Percentiles rank a stretch among this genome's conserved stretches.
phyloP scores from a whole-genome alignment of 139 green algal species.

The Auxenochlorella pyrenoidosa region DNA sequence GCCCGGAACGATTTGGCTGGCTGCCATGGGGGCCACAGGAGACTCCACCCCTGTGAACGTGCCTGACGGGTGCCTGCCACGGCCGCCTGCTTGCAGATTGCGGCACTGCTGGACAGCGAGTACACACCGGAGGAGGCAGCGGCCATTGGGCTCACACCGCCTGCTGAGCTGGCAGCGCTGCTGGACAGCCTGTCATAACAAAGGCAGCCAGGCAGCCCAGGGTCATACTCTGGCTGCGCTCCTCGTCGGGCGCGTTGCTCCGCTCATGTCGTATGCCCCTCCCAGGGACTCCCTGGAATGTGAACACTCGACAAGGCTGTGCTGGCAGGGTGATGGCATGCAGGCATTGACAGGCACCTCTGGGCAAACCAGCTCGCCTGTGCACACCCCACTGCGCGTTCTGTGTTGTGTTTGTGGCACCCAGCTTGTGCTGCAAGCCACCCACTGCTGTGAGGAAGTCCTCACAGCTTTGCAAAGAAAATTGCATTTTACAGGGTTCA shows the following conservation, averaged over 20 bases:
- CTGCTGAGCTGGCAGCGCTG: conserved; percentile 57
- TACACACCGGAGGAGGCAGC: conserved; percentile 71
- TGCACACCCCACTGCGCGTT: too few relatives aligned
- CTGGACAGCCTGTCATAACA: conserved; percentile 58
- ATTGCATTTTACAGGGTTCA: too few relatives aligned
- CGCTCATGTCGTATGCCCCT: not conserved
- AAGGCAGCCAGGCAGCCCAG: not conserved
- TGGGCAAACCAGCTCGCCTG: too few relatives aligned
- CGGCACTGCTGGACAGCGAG: conserved; percentile 73
- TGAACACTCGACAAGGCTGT: not conserved
- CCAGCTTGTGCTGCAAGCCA: too few relatives aligned
- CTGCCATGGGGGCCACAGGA: too few relatives aligned
- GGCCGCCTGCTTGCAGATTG: conserved; percentile 50
- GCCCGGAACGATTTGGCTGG: too few relatives aligned
- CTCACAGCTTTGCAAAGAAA: too few relatives aligned
- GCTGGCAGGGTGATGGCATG: not conserved
- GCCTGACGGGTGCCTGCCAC: not conserved
- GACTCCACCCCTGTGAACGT: too few relatives aligned
- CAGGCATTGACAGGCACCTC: too few relatives aligned
- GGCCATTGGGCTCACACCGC: conserved; percentile 51
- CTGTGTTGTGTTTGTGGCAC: too few relatives aligned
- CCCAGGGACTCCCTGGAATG: not conserved
- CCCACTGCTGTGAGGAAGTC: too few relatives aligned
- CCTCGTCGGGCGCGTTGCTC: not conserved
- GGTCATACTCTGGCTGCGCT: not conserved